Conservation (phyloP, 2,329 filamentous ascomycete genomes). For the Tolypocladium album region DNA sequence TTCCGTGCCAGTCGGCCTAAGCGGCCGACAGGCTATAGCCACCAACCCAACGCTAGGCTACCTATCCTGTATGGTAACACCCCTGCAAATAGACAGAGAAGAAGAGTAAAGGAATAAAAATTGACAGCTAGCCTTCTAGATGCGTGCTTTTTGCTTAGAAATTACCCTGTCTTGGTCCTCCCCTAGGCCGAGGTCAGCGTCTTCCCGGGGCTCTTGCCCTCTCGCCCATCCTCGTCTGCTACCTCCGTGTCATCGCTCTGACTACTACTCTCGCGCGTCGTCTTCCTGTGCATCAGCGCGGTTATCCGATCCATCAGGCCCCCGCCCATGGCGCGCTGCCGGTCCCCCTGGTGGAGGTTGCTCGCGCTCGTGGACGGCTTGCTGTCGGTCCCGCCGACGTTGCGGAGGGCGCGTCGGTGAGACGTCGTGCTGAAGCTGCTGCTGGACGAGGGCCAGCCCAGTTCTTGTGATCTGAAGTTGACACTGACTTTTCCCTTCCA, state of each 20-base stretch:
- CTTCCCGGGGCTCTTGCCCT: slow-evolving; percentile 4
- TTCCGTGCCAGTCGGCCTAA: too few species aligned
- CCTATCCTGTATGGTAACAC: not conserved
- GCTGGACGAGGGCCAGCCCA: slow-evolving; percentile 20
- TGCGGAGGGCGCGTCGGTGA: slow-evolving; percentile 8
- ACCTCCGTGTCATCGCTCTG: slow-evolving; percentile 8
- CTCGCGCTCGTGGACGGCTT: slow-evolving; percentile 23
- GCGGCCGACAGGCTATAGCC: too few species aligned
- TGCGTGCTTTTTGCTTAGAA: not conserved
- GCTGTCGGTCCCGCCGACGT: slow-evolving; percentile 7
- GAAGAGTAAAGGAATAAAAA: not conserved
- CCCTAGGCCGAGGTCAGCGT: slow-evolving; percentile 5
- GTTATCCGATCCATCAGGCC: slow-evolving; percentile 24
- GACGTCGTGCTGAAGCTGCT: slow-evolving; percentile 14
- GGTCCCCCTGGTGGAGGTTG: slow-evolving; percentile 11
- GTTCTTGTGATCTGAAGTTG: too few species aligned
- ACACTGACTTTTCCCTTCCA: too few species aligned
- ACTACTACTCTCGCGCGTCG: slow-evolving; percentile 12
- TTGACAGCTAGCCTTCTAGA: not conserved
- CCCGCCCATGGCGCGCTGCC: slow-evolving; percentile 16
- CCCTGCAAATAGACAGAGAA: not conserved
- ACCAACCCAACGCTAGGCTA: not conserved
- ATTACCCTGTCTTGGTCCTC: slow-evolving; percentile 10
- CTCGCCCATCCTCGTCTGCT: slow-evolving; percentile 10
- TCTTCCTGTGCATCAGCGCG: slow-evolving; percentile 20